Conservation (phyloP, 306 rosid genomes). For the Prunus campanulata region DNA sequence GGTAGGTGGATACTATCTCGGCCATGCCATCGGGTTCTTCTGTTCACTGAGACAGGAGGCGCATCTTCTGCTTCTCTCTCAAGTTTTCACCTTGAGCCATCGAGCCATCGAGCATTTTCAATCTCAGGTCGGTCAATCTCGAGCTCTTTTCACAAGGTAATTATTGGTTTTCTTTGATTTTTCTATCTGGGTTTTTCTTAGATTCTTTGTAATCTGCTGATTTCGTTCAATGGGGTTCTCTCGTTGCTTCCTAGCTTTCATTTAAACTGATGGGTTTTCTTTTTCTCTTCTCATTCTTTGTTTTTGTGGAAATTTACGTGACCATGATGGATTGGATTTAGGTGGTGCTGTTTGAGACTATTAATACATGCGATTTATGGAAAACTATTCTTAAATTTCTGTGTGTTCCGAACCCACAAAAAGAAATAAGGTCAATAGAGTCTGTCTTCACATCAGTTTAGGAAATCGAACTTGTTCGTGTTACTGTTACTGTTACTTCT, state of each 20-base stretch:
- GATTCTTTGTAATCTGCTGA: not conserved
- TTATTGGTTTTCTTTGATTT: not conserved
- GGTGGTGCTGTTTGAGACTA: not conserved
- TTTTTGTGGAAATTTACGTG: not conserved
- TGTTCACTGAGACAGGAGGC: not conserved
- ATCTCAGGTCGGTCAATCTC: not conserved
- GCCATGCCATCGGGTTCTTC: not conserved
- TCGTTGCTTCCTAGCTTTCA: not conserved
- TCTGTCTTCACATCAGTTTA: not conserved
- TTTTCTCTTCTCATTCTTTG: not conserved
- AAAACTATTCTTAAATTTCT: not conserved
- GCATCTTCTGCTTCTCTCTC: not conserved
- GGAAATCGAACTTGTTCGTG: not conserved
- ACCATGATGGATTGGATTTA: not conserved
- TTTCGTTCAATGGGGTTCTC: not conserved
- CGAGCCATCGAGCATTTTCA: not conserved
- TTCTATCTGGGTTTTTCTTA: not conserved
- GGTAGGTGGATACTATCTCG: not conserved
- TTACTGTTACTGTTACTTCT: not conserved
- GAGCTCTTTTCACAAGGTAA: not conserved
- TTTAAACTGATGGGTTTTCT: not conserved
- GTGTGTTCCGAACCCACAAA: not conserved
- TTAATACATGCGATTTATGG: not conserved
- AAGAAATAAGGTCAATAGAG: not conserved
- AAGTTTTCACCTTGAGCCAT: not conserved